Conservation (phyloP, 169 alveolate species). For the Cystoisospora suis region DNA sequence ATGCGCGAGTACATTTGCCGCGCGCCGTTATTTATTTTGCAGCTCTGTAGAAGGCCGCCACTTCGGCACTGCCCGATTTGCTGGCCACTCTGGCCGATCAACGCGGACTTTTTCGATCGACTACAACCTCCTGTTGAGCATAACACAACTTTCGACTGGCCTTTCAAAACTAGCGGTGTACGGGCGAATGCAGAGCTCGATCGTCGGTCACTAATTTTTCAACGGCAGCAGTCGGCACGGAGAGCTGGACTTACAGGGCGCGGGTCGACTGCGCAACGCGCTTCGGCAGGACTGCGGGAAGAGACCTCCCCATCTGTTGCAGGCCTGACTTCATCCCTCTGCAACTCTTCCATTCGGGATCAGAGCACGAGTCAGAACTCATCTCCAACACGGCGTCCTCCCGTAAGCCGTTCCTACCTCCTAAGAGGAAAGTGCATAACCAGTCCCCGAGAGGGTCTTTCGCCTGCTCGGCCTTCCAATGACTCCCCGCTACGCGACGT, state of each 20-base stretch:
- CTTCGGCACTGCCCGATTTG: conserved; percentile 56
- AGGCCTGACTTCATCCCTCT: no score
- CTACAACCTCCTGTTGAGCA: conserved; percentile 66
- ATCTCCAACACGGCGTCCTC: no score
- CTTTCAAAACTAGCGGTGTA: conserved; percentile 29
- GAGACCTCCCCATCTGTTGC: no score
- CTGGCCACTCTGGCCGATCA: conserved; percentile 42
- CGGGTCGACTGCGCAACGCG: no score
- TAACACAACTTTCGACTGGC: conserved; percentile 60
- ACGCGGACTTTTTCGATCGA: conserved; percentile 56
- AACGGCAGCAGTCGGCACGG: conserved; percentile 4
- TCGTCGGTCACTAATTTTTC: neutral
- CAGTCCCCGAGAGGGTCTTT: no score
- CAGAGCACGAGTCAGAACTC: no score
- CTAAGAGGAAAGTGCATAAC: no score
- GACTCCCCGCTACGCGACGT: neutral
- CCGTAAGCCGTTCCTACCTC: no score
- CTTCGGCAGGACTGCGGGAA: no score
- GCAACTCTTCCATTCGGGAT: no score
- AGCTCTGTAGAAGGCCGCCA: conserved; percentile 52
- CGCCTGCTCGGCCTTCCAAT: no score
- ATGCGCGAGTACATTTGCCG: neutral
- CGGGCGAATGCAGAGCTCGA: conserved; percentile 37
- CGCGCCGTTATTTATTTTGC: neutral
- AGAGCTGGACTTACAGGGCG: neutral